phyloP scores from a whole-genome alignment of 331 rosid species.

The Dryas integrifolia region DNA sequence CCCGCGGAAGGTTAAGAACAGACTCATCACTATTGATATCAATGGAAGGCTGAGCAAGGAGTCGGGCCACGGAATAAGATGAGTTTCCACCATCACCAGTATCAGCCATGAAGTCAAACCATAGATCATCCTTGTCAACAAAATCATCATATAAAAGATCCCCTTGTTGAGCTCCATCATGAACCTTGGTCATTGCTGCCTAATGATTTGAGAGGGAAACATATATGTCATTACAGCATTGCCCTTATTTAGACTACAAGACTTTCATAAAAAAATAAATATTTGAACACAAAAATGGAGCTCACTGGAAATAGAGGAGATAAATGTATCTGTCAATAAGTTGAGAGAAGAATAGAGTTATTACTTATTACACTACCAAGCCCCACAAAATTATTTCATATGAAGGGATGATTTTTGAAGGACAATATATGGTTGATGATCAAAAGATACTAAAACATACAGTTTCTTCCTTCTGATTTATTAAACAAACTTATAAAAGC shows the following conservation, averaged over 20 bases:
- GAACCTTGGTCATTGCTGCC: conserved; percentile 94
- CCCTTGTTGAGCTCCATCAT: conserved; percentile 50
- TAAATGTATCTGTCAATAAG: not conserved
- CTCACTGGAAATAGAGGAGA: not conserved
- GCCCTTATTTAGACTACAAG: not conserved
- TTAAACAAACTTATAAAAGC: not conserved
- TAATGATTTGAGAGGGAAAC: conserved; percentile 32
- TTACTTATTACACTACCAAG: not conserved
- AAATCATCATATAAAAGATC: conserved; percentile 77
- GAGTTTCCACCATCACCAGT: conserved; percentile 99
- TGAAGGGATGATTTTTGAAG: not conserved
- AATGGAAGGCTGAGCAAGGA: conserved; percentile 87
- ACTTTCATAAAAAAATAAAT: not conserved
- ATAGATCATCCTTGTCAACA: conserved; percentile 68
- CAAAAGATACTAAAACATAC: not conserved
- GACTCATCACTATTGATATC: conserved; percentile 50
- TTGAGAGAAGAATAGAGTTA: not conserved
- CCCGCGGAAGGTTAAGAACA: conserved; percentile 61
- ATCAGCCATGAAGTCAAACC: conserved; percentile 99
- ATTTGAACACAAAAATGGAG: not conserved
- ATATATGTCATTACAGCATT: not conserved
- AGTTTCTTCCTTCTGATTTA: not conserved
- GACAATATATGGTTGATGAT: not conserved
- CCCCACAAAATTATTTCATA: not conserved
- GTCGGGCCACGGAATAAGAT: conserved; percentile 80